Percentiles rank a stretch among this genome's conserved stretches.
Evolutionary conservation across 2,329 filamentous ascomycete species (phyloP).

Genomic region (Chlorencoelia australis): DNA sequence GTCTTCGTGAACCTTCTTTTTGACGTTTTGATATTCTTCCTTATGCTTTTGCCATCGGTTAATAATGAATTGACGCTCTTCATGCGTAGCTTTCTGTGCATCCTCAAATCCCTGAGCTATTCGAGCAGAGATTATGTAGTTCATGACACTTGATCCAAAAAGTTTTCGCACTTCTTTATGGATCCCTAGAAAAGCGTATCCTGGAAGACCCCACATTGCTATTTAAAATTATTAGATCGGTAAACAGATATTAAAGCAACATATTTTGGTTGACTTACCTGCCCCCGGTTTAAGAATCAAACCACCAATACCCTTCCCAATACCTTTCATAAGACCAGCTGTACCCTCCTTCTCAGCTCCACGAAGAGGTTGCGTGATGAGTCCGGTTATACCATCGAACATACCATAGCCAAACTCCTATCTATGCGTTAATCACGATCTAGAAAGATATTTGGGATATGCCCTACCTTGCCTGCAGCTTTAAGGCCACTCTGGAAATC

Average conservation of each 20-base stretch:
- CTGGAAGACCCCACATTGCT: slow-evolving; percentile 62
- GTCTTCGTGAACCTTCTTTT: slow-evolving; percentile 26
- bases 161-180: slow-evolving; percentile 66
- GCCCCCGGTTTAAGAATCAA: slow-evolving; percentile 74
- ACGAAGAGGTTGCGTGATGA: slow-evolving; percentile 67
- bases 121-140: slow-evolving; percentile 70
- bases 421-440: slow-evolving; percentile 1
- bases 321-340: slow-evolving; percentile 63
- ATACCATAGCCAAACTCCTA: slow-evolving; percentile 67
- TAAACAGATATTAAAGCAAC: neutral
- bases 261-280: slow-evolving; percentile 48
- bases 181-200: slow-evolving; percentile 74
- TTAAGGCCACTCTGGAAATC: slow-evolving; percentile 65
- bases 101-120: slow-evolving; percentile 68
- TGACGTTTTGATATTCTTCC: slow-evolving; percentile 29
- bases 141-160: slow-evolving; percentile 61
- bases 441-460: neutral
- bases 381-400: slow-evolving; percentile 71
- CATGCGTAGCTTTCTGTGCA: slow-evolving; percentile 39
- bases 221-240: slow-evolving; percentile 7
- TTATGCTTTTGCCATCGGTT: slow-evolving; percentile 37
- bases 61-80: slow-evolving; percentile 56
- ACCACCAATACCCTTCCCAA: slow-evolving; percentile 77
- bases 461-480: slow-evolving; percentile 57
- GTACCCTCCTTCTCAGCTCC: slow-evolving; percentile 57